Evolutionary conservation across 495 filamentous ascomycete genomes (phyloP).

Genomic region (Coniosporium apollinis): DNA sequence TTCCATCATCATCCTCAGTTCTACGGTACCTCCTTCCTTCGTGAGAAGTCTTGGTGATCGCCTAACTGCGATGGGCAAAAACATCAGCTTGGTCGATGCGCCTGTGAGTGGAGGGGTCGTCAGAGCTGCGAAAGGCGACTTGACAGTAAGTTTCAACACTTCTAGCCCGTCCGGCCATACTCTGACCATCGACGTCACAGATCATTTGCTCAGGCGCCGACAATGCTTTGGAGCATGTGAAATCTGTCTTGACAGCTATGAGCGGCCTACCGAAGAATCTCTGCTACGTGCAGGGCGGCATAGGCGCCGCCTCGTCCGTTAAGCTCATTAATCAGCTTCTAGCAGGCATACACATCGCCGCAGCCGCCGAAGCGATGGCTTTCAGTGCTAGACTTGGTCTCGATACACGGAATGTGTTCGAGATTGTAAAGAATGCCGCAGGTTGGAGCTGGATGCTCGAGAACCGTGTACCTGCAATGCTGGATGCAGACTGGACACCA

Average conservation of each 20-base stretch:
- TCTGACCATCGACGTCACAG: not conserved
- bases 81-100: conserved; percentile 53
- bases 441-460: conserved; percentile 71
- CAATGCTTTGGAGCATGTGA: conserved; percentile 37
- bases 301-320: conserved; percentile 66
- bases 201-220: conserved; percentile 60
- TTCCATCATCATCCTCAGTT: conserved; percentile 52
- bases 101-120: conserved; percentile 62
- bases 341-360: conserved; percentile 12
- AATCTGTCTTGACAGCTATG: conserved; percentile 45
- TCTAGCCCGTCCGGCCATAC: not conserved
- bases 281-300: conserved; percentile 54
- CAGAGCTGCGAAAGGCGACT: conserved; percentile 55
- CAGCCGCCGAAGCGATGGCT: conserved; percentile 12
- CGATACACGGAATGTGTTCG: conserved; percentile 38
- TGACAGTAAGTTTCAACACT: conserved; percentile 29
- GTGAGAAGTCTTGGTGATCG: conserved; percentile 40
- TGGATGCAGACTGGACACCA: conserved; percentile 48
- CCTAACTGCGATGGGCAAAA: conserved; percentile 33
- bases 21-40: conserved; percentile 55
- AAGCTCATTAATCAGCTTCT: conserved; percentile 57
- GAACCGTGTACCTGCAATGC: conserved; percentile 52
- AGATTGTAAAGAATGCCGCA: conserved; percentile 41
- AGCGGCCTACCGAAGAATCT: conserved; percentile 40
- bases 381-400: conserved; percentile 22